These are phyloP conservation scores for Kodamaea suecica DNA, from an alignment of 1,139 yeast genomes.

Conservation along the genomic window DNA sequence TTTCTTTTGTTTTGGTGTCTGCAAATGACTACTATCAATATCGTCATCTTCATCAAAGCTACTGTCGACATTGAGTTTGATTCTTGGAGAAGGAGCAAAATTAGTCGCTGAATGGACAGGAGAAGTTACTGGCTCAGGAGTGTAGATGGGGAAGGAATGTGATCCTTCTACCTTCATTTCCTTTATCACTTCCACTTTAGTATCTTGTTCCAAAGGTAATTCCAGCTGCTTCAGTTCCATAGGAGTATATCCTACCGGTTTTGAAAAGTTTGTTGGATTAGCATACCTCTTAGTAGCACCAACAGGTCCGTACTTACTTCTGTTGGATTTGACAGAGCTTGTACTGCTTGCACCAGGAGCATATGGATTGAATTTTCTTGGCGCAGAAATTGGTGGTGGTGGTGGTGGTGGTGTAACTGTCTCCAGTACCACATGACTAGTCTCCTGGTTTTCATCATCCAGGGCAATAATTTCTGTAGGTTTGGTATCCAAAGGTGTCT, in stretches of 20 bases:
- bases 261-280: constrained; percentile 10
- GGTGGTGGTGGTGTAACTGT: constrained; percentile 13
- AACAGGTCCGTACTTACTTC: constrained; percentile 31
- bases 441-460: not conserved
- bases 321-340: constrained; percentile 3
- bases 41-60: constrained; percentile 17
- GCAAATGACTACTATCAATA: not conserved
- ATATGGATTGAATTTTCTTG: constrained; percentile 33
- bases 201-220: not conserved
- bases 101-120: constrained; percentile 4
- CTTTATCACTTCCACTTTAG: not conserved
- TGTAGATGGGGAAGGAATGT: constrained; percentile 1
- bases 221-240: constrained; percentile 23
- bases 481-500: not conserved
- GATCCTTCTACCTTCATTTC: not conserved
- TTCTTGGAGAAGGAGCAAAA: constrained; percentile 1
- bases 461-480: constrained; percentile 6
- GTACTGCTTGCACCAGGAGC: constrained; percentile 30
- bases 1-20: constrained; percentile 4
- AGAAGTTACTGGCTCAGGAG: constrained; percentile 3
- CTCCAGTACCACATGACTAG: not conserved
- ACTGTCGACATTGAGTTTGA: constrained; percentile 14
- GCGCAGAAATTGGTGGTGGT: constrained; percentile 12
- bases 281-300: constrained; percentile 14
- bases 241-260: constrained; percentile 3